Evolutionary conservation across 192 early-diverging fungal genomes (phyloP).

Genomic region (Linnemannia zychae): DNA sequence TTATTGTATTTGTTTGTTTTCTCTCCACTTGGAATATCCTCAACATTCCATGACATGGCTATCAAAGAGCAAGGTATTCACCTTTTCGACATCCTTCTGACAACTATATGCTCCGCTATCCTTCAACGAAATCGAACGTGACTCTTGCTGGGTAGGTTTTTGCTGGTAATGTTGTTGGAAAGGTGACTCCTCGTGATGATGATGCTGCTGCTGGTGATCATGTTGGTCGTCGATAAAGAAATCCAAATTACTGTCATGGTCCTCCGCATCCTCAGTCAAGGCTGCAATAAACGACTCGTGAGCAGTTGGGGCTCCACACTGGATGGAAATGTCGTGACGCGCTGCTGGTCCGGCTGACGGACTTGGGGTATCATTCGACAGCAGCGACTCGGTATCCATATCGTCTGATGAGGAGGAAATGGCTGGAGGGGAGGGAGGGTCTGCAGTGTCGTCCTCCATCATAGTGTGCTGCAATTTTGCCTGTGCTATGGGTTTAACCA

Average conservation of each 20-base stretch:
- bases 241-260: constrained; percentile 2
- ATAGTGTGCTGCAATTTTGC: constrained; percentile 22
- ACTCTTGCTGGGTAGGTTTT: background rate
- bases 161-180: constrained; percentile 4
- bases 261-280: background rate
- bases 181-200: background rate
- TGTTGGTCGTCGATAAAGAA: constrained; percentile 25
- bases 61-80: constrained; percentile 35
- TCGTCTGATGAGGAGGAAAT: constrained; percentile 54
- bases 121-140: background rate
- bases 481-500: background rate
- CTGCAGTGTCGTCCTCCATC: constrained; percentile 46
- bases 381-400: constrained; percentile 43
- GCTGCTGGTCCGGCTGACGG: background rate
- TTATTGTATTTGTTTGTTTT: background rate
- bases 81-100: constrained; percentile 27
- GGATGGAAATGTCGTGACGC: constrained; percentile 34
- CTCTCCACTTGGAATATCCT: background rate
- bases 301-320: constrained; percentile 24
- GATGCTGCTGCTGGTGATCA: background rate
- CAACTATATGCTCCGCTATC: constrained; percentile 13
- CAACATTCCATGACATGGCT: constrained; percentile 31
- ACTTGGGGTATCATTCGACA: constrained; percentile 36
- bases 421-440: constrained; percentile 45
- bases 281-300: constrained; percentile 36